These are phyloP conservation scores for Monilinia fructicola DNA, from an alignment of 2,329 filamentous ascomycete species.

Conservation along the genomic window DNA sequence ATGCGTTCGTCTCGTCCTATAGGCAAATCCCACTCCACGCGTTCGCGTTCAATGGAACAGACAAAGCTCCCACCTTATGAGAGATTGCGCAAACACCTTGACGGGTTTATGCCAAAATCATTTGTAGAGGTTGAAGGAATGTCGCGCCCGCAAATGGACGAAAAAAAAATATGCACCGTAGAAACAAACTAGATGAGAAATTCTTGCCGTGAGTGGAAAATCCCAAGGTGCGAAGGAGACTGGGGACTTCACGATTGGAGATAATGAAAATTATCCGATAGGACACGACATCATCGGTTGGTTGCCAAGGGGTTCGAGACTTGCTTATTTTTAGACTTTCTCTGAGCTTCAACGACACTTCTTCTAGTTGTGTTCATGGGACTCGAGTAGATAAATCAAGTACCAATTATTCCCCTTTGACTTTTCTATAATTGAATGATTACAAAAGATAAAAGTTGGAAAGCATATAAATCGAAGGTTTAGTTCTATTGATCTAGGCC, in stretches of 20 bases:
- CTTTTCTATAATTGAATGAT: neutral
- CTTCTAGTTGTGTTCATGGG: neutral
- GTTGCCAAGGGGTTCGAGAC: slow-evolving; percentile 10
- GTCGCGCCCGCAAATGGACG: slow-evolving; percentile 17
- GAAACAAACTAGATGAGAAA: neutral
- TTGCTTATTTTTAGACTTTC: slow-evolving; percentile 5
- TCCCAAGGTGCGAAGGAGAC: slow-evolving; percentile 1
- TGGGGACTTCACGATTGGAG: neutral
- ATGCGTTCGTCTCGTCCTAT: neutral
- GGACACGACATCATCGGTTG: slow-evolving; percentile 21
- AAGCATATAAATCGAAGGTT: too few relatives aligned
- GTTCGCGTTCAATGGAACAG: slow-evolving; percentile 19
- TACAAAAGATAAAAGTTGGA: too few relatives aligned
- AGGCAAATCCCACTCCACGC: slow-evolving; percentile 5
- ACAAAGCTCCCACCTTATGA: neutral
- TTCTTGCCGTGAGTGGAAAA: neutral
- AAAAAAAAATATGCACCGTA: slow-evolving; percentile 13
- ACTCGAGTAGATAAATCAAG: too few relatives aligned
- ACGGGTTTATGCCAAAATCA: slow-evolving; percentile 19
- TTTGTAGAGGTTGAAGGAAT: slow-evolving; percentile 18
- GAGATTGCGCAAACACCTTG: slow-evolving; percentile 19
- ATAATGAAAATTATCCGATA: slow-evolving; percentile 21
- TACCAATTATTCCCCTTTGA: neutral
- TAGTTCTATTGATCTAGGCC: too few relatives aligned
- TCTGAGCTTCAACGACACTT: neutral